These are phyloP conservation scores for Clonostachys sp. DNA, from an alignment of 2,329 filamentous ascomycete genomes.

Conservation along the genomic window DNA sequence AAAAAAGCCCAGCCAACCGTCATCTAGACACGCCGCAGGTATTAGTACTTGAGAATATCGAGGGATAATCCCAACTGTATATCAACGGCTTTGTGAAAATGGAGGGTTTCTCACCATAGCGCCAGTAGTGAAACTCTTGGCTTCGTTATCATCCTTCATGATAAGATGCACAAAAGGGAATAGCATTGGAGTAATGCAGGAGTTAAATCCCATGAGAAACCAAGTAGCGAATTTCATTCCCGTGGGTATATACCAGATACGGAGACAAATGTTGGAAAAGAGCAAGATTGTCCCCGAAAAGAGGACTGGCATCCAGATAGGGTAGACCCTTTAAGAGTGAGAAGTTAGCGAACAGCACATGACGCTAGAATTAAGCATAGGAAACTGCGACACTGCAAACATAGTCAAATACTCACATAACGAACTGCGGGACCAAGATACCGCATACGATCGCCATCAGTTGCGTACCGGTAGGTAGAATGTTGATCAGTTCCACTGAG, in stretches of 20 bases:
- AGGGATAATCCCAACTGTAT: background rate
- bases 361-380: background rate
- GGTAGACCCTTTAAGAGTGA: conserved; percentile 12
- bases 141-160: conserved; percentile 13
- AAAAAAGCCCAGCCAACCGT: conserved; percentile 16
- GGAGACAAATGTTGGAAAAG: conserved; percentile 8
- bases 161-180: conserved; percentile 13
- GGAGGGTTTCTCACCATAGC: conserved; percentile 7
- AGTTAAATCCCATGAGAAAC: conserved; percentile 12
- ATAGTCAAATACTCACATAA: conserved; percentile 13
- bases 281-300: conserved; percentile 10
- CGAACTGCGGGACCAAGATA: conserved; percentile 60
- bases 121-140: conserved; percentile 14
- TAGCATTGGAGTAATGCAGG: conserved; percentile 13
- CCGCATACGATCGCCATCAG: conserved; percentile 52
- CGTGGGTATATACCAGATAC: conserved; percentile 10
- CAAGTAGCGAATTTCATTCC: conserved; percentile 5
- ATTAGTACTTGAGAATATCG: background rate
- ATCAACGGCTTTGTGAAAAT: background rate
- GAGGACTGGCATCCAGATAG: conserved; percentile 17
- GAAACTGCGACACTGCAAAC: background rate
- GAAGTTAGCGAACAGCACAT: too few relatives aligned
- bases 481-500: conserved; percentile 33
- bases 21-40: conserved; percentile 8
- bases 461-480: conserved; percentile 44